Base-by-base conservation (phyloP, 371 early-diverging fungal genomes). In the Chytridiales sp. region DNA sequence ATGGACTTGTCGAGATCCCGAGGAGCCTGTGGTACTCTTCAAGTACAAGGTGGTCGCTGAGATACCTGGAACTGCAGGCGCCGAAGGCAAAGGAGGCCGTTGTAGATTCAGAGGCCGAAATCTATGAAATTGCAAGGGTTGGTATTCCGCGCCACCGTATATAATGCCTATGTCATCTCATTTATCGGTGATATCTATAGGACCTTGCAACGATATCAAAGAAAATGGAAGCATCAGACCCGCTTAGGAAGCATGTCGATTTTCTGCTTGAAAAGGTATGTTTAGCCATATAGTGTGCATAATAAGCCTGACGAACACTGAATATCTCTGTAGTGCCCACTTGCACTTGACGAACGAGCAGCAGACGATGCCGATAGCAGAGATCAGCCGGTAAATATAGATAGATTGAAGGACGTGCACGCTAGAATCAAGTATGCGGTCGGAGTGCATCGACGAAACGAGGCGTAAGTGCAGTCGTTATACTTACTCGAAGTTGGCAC, bases 1-100 rank as follows among this genome's bases (percentile, higher is more conserved):
- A 92, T 73, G 97, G 97, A 3, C 76, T 94, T 44, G 93, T 96
- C 0, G 86, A 89, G 22, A 79, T 94, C 17, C 97, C 97, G 30
- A 79, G 95, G 36, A 73, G 78, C 50, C 70, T 94, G 38, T 95
- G 95, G 94, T 84, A 81, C 61, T 71, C 78, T 13, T 84, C 77
- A 0, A 53, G 83, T 66, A 74, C 79, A 21, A 70, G 63, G 22
- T 80, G 82, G 22, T 81, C 80, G 30, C 74, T 93, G 34, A 59
- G 75, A n/a, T 78, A 82, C 24, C 71, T 89, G 31, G 88, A 90
- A 61, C 73, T 77, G 58, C 76, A 80, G 15, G 91, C 91, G 0
- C 80, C 87, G 47, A 69, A 73, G 21, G 67, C 83, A 48, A 91
- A 91, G 61, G 95, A 95, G 64, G 84, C 82, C 53, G 72, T 79